A percentile compares a stretch with the other conserved stretches of the same genome.
These are phyloP conservation scores for Lepidium aucheri DNA, from an alignment of 345 rosid species.

Conservation along the genomic window DNA sequence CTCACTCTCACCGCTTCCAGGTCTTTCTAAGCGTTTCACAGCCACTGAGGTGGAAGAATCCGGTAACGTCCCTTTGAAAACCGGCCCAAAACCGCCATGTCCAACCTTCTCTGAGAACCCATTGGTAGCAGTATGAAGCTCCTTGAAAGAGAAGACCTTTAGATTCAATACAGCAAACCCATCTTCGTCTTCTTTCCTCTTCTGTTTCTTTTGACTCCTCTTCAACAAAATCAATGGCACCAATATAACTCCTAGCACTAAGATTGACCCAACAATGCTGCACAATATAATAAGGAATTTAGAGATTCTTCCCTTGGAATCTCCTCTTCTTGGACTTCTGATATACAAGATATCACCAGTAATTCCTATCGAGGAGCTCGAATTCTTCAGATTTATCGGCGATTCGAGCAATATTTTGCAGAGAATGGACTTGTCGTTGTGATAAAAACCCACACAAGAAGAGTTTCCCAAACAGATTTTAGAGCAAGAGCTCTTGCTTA, in stretches of 20 bases:
- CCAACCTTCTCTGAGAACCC: conserved; percentile 50
- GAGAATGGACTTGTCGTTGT: conserved; percentile 33
- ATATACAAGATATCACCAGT: conserved; percentile 35
- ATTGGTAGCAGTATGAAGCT: conserved; percentile 38
- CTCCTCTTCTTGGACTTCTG: conserved; percentile 38
- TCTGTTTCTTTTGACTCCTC: conserved; percentile 37
- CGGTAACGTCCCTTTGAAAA: conserved; percentile 41
- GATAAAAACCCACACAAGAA: conserved; percentile 59
- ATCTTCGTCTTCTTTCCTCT: conserved; percentile 32
- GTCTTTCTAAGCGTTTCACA: conserved; percentile 59
- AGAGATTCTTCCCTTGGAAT: conserved; percentile 30
- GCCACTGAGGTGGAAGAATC: conserved; percentile 46
- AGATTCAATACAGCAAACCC: conserved; percentile 48
- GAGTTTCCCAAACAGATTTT: conserved; percentile 46
- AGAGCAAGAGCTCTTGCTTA: conserved; percentile 40
- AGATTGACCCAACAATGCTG: conserved; percentile 44
- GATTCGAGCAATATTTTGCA: conserved; percentile 51
- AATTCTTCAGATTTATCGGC: conserved; percentile 49
- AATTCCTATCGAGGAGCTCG: conserved; percentile 33
- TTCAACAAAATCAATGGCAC: conserved; percentile 31
- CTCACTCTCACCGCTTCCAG: conserved; percentile 49
- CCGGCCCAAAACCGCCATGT: conserved; percentile 65
- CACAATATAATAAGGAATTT: conserved; percentile 36
- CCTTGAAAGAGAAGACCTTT: conserved; percentile 52
- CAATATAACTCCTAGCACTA: conserved; percentile 30